Evolutionary conservation across 768 basidiomycete genomes (phyloP), one percentile per base, ranked within the genome.

Genomic region (Pisolithus sp.): DNA sequence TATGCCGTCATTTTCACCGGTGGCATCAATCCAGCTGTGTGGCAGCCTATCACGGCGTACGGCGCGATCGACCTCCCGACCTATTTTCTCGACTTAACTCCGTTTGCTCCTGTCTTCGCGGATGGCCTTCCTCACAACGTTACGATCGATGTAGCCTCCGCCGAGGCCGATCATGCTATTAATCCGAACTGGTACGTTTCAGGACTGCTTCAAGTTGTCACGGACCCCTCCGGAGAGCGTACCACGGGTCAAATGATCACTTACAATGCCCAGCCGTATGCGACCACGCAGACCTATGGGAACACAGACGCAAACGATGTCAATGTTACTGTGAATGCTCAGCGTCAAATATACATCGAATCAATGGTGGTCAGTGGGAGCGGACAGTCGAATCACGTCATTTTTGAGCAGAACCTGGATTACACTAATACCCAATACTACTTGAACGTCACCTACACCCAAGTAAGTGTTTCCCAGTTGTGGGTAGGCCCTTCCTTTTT

Each of bases 141-240:
- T 60, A 78, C 82, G 48, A 72, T 93, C 40, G 83, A 92, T 59
- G 82, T 91, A 40, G 78, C 74, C 20, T 88, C 88, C 5, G 81
- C 82, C 17, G 84, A 91, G 63, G 58, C 64, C 7, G 73, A 83
- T 58, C 85, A 83, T 52, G 68, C 73, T n/a, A 80, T 85, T 59
- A 76, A 84, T 47, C 74, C 78, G 54, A 89, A 89, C 61, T 91
- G 89, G 89, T 86, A 79, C 60, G 79, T 89, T 24, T 87, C 86
- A 4, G 89, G 76, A 10, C 62, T 71, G 37, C 64, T 91, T 6
- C 86, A 90, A 62, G 82, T 87, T 44, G 66, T 83, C 53, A 81
- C 80, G 1, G 85, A 88, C 61, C 64, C 79, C 7, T 86, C 86
- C 28, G 67, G 72, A 1, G 69, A 71, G 59, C 84, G 73, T 4